Conservation (phyloP, 176 grass and related monocot species). For the Juncus effusus region DNA sequence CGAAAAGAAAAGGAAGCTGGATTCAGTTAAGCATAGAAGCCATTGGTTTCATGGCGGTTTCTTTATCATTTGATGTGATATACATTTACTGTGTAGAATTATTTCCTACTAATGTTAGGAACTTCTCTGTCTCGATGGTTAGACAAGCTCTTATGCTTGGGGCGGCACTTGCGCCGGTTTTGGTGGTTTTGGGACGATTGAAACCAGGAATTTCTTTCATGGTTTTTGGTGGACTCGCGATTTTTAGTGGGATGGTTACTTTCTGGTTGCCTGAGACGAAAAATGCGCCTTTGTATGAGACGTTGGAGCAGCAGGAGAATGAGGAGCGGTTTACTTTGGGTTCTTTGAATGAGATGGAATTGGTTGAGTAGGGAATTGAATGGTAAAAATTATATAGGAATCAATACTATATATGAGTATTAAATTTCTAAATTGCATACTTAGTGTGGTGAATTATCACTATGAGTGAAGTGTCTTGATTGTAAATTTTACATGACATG, state of each 20-base stretch:
- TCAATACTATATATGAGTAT: slow-evolving; percentile 20
- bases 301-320: slow-evolving; percentile 48
- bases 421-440: slow-evolving; percentile 28
- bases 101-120: slow-evolving; percentile 42
- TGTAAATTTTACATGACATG: background rate
- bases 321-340: slow-evolving; percentile 25
- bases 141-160: slow-evolving; percentile 37
- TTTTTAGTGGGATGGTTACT: slow-evolving; percentile 21
- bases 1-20: slow-evolving; percentile 27
- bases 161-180: slow-evolving; percentile 31
- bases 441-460: background rate
- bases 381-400: slow-evolving; percentile 23
- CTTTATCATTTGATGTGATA: slow-evolving; percentile 36
- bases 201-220: slow-evolving; percentile 29
- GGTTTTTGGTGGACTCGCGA: slow-evolving; percentile 21
- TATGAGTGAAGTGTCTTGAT: slow-evolving; percentile 15
- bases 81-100: slow-evolving; percentile 39
- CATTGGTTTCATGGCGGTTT: slow-evolving; percentile 44
- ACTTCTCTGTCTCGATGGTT: slow-evolving; percentile 39
- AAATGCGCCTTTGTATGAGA: slow-evolving; percentile 31
- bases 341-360: slow-evolving; percentile 14
- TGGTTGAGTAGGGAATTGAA: slow-evolving; percentile 9
- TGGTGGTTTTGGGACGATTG: slow-evolving; percentile 27
- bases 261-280: slow-evolving; percentile 26
- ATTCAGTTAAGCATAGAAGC: slow-evolving; percentile 38